phyloP scores from a whole-genome alignment of 495 filamentous ascomycete genomes.

The Talaromyces adpressus region DNA sequence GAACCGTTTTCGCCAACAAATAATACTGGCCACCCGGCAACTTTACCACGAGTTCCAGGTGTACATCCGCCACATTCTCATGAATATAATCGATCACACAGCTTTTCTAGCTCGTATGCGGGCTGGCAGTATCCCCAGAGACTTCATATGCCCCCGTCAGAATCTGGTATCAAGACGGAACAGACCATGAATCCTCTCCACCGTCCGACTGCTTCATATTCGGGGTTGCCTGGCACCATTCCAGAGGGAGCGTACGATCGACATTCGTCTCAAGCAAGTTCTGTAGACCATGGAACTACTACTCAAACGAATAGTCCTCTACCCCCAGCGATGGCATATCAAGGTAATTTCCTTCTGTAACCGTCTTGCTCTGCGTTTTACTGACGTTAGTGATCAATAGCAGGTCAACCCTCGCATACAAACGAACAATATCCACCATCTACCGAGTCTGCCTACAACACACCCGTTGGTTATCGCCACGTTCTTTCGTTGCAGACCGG shows the following conservation, averaged over 20 bases:
- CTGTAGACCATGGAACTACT: constrained; percentile 11
- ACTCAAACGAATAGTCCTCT: background rate
- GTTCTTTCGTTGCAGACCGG: constrained; percentile 8
- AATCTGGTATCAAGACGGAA: constrained; percentile 23
- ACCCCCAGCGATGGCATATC: constrained; percentile 5
- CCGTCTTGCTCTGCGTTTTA: background rate
- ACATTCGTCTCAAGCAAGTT: constrained; percentile 26
- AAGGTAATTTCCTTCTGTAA: background rate
- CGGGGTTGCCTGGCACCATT: constrained; percentile 11
- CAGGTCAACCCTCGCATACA: background rate
- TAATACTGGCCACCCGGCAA: constrained; percentile 23
- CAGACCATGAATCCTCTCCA: constrained; percentile 9
- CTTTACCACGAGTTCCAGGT: constrained; percentile 21
- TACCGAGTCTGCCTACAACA: background rate
- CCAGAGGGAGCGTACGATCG: constrained; percentile 16
- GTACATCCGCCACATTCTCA: constrained; percentile 24
- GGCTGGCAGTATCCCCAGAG: constrained; percentile 19
- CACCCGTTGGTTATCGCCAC: constrained; percentile 2
- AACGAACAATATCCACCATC: constrained; percentile 2
- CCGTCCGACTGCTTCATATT: constrained; percentile 26
- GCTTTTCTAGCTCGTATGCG: constrained; percentile 31
- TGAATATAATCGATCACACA: constrained; percentile 32
- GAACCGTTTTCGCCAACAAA: constrained; percentile 22
- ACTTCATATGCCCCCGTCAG: constrained; percentile 28
- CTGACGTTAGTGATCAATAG: background rate